Conservation (phyloP, 1,284 basidiomycete species). For the Heterobasidion irregulare region DNA sequence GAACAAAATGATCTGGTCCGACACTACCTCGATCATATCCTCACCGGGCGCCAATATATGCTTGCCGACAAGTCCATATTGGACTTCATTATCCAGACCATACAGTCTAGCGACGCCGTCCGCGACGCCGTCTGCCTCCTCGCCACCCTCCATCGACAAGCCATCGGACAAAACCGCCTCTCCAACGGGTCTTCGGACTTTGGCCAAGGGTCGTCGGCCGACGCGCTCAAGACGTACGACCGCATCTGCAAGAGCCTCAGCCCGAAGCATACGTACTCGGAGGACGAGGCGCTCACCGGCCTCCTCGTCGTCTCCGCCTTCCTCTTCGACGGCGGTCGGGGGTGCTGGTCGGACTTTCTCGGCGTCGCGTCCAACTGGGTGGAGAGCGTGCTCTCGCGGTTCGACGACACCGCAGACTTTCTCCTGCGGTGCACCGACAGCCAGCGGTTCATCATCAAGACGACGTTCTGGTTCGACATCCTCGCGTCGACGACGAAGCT, state of each 20-base stretch:
- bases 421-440: constrained; percentile 37
- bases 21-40: constrained; percentile 41
- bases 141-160: constrained; percentile 39
- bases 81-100: constrained; percentile 35
- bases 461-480: constrained; percentile 81
- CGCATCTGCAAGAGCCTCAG: constrained; percentile 27
- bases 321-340: constrained; percentile 66
- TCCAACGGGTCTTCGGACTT: neutral
- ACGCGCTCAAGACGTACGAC: constrained; percentile 15
- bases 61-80: constrained; percentile 41
- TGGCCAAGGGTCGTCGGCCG: neutral
- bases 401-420: constrained; percentile 33
- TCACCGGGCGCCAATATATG: constrained; percentile 53
- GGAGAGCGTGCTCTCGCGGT: constrained; percentile 28
- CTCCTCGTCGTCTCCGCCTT: constrained; percentile 65
- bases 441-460: constrained; percentile 66
- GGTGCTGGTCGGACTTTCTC: constrained; percentile 61
- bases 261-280: constrained; percentile 19
- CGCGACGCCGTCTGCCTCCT: constrained; percentile 52
- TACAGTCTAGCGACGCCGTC: constrained; percentile 30
- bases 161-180: constrained; percentile 8
- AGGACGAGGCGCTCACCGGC: constrained; percentile 70
- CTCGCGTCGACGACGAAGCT: constrained; percentile 64
- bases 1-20: constrained; percentile 27
- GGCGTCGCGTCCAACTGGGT: constrained; percentile 48